Evolutionary conservation across 176 grass and related monocot genomes (phyloP), one percentile per base, ranked within the genome.

Genomic region (Ensete glaucum): DNA sequence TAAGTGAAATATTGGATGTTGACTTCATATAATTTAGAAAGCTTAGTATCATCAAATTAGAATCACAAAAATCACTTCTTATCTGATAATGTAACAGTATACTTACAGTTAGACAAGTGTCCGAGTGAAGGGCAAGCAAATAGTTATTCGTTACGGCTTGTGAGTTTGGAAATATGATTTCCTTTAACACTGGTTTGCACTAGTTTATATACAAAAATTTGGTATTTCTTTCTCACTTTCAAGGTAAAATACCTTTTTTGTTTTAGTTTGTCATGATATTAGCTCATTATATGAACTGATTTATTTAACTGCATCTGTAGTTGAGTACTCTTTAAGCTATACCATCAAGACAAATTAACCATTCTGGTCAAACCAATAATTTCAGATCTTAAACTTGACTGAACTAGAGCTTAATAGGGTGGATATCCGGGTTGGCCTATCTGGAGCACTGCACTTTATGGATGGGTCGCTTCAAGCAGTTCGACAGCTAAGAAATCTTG

Each of bases 351-450:
- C 9, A 69, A 64, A 27, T 72, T 29, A 50, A 23, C 29, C 27
- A 63, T 80, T 80, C 78, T 73, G 15, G 73, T 78, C 20, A 54
- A 52, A 20, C 63, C 26, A 75, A 57, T 65, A 63, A 60, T 79
- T 82, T 77, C 95, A 98, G 95, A 89, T 98, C 77, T 79, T 98
- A 71, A 98, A 98, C 88, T 98, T 98, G 86, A 94, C 95, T 17
- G 95, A 98, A 78, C 58, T 93, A 80, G 95, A 98, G 79, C 95
- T 98, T 72, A 98, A 93, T 78, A 84, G 90, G 76, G 95, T 98
- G 29, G 95, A 98, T 79, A 93, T 93, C 54, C 86, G 80, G 81
- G 95, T 98, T 76, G 90, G 95, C 21, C 78, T 91, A 60, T 91
- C 95, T 73, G 95, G 95, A 77, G 86, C 95, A 84, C 62, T 94